These are phyloP conservation scores for Oligophagozyma castellii DNA, from an alignment of 1,139 yeast genomes.

Conservation along the genomic window DNA sequence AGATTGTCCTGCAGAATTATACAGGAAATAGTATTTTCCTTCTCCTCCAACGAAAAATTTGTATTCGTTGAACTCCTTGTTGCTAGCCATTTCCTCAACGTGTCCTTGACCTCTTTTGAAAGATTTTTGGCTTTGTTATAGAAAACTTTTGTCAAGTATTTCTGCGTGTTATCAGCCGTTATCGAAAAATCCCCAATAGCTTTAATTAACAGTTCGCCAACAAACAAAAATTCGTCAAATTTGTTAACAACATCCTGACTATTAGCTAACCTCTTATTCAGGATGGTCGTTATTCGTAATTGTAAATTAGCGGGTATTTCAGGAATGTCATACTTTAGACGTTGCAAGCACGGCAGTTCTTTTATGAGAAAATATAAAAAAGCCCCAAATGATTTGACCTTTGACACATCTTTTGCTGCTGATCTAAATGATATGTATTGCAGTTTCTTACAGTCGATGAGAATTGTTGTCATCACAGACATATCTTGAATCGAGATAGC, in stretches of 20 bases:
- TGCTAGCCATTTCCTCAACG: too few species aligned
- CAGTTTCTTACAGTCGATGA: slow-evolving; percentile 54
- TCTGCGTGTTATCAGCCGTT: slow-evolving; percentile 28
- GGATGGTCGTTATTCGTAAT: slow-evolving; percentile 65
- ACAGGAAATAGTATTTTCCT: too few species aligned
- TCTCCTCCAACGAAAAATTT: slow-evolving; percentile 52
- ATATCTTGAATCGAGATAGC: slow-evolving; percentile 50
- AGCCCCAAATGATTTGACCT: slow-evolving; percentile 30
- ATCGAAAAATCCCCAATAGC: slow-evolving; percentile 49
- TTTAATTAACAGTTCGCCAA: slow-evolving; percentile 46
- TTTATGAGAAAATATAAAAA: slow-evolving; percentile 61
- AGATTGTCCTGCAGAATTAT: too few species aligned
- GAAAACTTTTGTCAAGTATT: slow-evolving; percentile 31
- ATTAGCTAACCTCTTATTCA: slow-evolving; percentile 72
- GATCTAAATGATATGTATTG: slow-evolving; percentile 46
- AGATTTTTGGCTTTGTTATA: slow-evolving; percentile 39
- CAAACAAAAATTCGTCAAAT: slow-evolving; percentile 31
- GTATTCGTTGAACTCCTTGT: too few species aligned
- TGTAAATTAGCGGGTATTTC: slow-evolving; percentile 55
- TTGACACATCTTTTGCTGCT: slow-evolving; percentile 31
- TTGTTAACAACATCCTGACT: slow-evolving; percentile 33
- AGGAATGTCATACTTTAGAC: slow-evolving; percentile 61
- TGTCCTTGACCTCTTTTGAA: slow-evolving; percentile 42
- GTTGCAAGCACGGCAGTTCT: slow-evolving; percentile 46
- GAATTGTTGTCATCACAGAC: slow-evolving; percentile 52